These are phyloP conservation scores for Trichoderma gamsii DNA, from an alignment of 495 filamentous ascomycete species.

Conservation along the genomic window DNA sequence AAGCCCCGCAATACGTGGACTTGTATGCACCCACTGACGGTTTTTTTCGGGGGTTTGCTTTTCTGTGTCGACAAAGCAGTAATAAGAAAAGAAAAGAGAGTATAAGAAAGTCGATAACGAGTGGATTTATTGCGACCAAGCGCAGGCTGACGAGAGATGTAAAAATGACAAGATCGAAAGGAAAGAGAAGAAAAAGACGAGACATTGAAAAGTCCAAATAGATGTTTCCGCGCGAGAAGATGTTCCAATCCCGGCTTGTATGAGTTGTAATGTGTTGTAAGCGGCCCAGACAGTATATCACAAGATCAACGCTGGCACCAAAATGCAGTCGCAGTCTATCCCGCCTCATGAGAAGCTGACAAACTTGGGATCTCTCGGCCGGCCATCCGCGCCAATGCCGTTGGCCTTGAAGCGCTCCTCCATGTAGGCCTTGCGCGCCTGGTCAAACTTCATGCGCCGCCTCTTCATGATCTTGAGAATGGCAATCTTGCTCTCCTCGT, in stretches of 20 bases:
- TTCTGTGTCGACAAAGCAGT: neutral
- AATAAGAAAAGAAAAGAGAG: neutral
- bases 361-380: conserved; percentile 88
- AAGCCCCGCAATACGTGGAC: neutral
- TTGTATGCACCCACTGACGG: neutral
- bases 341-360: conserved; percentile 73
- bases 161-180: neutral
- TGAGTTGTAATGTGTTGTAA: neutral
- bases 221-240: neutral
- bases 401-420: conserved; percentile 78
- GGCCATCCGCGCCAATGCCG: conserved; percentile 80
- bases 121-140: neutral
- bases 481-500: conserved; percentile 70
- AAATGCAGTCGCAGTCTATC: neutral
- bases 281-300: neutral
- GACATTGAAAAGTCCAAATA: neutral
- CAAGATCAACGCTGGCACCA: neutral
- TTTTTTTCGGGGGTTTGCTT: neutral
- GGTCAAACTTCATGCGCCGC: conserved; percentile 72
- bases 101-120: neutral
- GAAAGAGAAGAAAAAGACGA: neutral
- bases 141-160: neutral
- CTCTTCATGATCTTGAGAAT: conserved; percentile 83
- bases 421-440: conserved; percentile 78
- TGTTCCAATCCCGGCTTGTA: neutral